These are phyloP conservation scores for Wickerhamomyces hampshirensis DNA, from an alignment of 805 yeast genomes.

Conservation along the genomic window DNA sequence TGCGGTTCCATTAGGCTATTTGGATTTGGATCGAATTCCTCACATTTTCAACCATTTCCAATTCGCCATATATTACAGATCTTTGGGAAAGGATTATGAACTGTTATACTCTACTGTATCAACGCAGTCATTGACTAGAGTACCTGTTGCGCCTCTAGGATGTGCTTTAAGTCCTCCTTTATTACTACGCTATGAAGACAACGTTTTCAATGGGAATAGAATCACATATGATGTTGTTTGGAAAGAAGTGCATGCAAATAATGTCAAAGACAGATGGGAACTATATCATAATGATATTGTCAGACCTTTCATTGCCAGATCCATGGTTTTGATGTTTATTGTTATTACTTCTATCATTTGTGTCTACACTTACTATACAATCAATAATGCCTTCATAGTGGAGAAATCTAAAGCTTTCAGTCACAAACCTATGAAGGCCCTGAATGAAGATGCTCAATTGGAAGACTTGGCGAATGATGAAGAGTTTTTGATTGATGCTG, in stretches of 20 bases:
- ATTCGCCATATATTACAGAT: constrained; percentile 22
- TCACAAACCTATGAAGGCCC: constrained; percentile 6
- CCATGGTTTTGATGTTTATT: constrained; percentile 17
- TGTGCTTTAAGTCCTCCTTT: constrained; percentile 24
- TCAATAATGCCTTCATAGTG: constrained; percentile 9
- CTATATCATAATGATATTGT: constrained; percentile 24
- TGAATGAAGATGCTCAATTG: constrained; percentile 2
- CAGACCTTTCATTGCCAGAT: constrained; percentile 18
- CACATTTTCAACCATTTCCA: constrained; percentile 29
- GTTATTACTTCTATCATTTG: constrained; percentile 15
- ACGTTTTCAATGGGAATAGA: constrained; percentile 25
- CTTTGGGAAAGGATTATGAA: constrained; percentile 20
- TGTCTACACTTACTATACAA: constrained; percentile 14
- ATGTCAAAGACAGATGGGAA: constrained; percentile 13
- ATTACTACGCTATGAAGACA: constrained; percentile 19
- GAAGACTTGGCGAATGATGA: constrained; percentile 5
- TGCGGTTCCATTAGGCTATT: constrained; percentile 28
- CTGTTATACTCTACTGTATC: constrained; percentile 24
- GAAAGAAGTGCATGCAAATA: constrained; percentile 22
- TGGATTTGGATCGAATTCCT: constrained; percentile 25
- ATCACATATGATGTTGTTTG: constrained; percentile 25
- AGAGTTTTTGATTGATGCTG: constrained; percentile 13
- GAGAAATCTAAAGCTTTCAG: constrained; percentile 16
- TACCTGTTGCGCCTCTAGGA: constrained; percentile 17
- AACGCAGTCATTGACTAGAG: constrained; percentile 23